Evolutionary conservation across 371 early-diverging fungal species (phyloP).

Genomic region (Mortierella sp.): DNA sequence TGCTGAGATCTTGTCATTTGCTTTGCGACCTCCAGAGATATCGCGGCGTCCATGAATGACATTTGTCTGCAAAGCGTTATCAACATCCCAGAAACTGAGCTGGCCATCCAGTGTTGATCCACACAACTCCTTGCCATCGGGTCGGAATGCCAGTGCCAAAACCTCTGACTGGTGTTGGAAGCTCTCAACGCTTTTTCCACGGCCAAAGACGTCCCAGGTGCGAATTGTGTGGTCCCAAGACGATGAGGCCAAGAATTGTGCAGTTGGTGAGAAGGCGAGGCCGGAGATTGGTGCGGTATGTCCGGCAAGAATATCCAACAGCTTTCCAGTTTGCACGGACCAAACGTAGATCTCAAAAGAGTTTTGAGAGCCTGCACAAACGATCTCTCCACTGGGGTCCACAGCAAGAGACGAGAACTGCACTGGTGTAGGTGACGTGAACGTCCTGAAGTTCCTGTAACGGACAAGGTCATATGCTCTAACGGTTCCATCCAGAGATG

Average conservation of each 20-base stretch:
- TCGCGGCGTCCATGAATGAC: constrained; percentile 94
- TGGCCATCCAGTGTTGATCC: constrained; percentile 93
- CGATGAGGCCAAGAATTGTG: constrained; percentile 80
- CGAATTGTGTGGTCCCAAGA: constrained; percentile 97
- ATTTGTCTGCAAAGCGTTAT: constrained; percentile 71
- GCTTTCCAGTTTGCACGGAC: constrained; percentile 97
- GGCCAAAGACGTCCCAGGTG: constrained; percentile 95
- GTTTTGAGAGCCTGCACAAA: constrained; percentile 96
- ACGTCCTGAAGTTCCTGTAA: constrained; percentile 97
- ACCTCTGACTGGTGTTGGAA: constrained; percentile 89
- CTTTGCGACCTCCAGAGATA: constrained; percentile 89
- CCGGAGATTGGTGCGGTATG: constrained; percentile 93
- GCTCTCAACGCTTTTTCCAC: constrained; percentile 81
- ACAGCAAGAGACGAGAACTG: constrained; percentile 95
- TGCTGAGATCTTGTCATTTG: constrained; percentile 80
- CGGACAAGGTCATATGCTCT: constrained; percentile 96
- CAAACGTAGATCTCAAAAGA: constrained; percentile 97
- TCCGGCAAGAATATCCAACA: constrained; percentile 93
- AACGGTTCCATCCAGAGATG: constrained; percentile 97
- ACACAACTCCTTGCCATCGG: constrained; percentile 90
- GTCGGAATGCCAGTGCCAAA: constrained; percentile 88
- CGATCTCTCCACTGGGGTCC: constrained; percentile 96
- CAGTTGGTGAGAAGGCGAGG: constrained; percentile 87
- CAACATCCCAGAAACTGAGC: constrained; percentile 92
- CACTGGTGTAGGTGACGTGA: constrained; percentile 95